phyloP scores from a whole-genome alignment of 352 stramenopile genomes.

The Paralagenidium karlingii region DNA sequence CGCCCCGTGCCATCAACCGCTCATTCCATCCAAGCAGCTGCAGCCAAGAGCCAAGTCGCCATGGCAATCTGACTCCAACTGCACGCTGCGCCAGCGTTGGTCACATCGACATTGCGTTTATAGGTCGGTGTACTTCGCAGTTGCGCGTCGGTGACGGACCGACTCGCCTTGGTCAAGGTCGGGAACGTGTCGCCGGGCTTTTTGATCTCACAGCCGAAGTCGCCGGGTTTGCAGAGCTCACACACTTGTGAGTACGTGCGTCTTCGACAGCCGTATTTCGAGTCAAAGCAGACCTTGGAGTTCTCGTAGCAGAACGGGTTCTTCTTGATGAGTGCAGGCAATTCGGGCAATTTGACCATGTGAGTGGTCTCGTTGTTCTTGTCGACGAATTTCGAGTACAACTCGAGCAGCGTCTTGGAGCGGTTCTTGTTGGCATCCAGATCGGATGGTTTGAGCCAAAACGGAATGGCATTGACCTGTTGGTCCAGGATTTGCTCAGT shows the following conservation, averaged over 20 bases:
- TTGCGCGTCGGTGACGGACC: too few species aligned
- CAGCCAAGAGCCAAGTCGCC: too few species aligned
- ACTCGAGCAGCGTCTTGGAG: slow-evolving; percentile 28
- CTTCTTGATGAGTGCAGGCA: slow-evolving; percentile 17
- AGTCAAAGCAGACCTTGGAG: slow-evolving; percentile 23
- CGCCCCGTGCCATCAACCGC: too few species aligned
- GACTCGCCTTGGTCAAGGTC: too few species aligned
- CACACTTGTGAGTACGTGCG: slow-evolving; percentile 57
- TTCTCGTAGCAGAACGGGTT: slow-evolving; percentile 60
- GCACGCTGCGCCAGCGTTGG: too few species aligned
- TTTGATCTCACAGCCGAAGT: slow-evolving; percentile 18
- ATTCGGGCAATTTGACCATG: slow-evolving; percentile 33
- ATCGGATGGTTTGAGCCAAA: slow-evolving; percentile 41
- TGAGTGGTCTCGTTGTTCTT: slow-evolving; percentile 7
- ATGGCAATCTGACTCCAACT: too few species aligned
- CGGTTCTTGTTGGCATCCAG: slow-evolving; percentile 35
- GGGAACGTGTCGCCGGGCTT: slow-evolving; percentile 24
- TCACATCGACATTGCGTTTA: too few species aligned
- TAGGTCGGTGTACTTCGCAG: too few species aligned
- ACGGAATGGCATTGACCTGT: slow-evolving; percentile 28
- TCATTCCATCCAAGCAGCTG: too few species aligned
- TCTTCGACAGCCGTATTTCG: slow-evolving; percentile 30
- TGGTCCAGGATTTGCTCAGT: slow-evolving; percentile 32
- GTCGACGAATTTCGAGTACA: slow-evolving; percentile 27
- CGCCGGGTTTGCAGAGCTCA: slow-evolving; percentile 26